A percentile compares a stretch with the other conserved stretches of the same genome.
phyloP scores from a whole-genome alignment of 257 asterid species.

The Solanum appendiculatum region DNA sequence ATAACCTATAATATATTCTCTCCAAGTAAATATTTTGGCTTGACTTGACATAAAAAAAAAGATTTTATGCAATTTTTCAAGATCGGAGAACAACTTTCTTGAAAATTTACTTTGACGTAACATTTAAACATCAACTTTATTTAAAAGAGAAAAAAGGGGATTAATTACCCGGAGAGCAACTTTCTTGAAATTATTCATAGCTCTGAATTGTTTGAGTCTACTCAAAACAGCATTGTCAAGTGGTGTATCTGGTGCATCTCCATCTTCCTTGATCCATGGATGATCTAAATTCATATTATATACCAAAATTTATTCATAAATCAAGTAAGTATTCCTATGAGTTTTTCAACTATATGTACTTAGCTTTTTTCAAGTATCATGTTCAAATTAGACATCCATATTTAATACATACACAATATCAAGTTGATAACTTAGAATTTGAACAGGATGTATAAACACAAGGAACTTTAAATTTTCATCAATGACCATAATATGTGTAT shows the following conservation, averaged over 20 bases:
- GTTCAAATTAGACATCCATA: not conserved
- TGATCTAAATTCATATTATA: conserved; percentile 37
- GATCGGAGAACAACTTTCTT: not conserved
- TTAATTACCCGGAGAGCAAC: conserved; percentile 51
- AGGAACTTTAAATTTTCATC: no score
- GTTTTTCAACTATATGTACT: no score
- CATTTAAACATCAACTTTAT: not conserved
- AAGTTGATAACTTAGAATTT: no score
- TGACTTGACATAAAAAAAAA: not conserved
- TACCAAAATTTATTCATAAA: not conserved
- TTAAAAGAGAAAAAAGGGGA: not conserved
- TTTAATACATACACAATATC: no score
- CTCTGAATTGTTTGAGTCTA: conserved; percentile 67
- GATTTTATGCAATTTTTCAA: not conserved
- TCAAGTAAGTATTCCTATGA: not conserved
- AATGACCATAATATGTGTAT: no score
- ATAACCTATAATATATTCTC: conserved; percentile 28
- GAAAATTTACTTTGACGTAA: not conserved
- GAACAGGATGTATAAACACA: no score
- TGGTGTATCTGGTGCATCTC: conserved; percentile 72
- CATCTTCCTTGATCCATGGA: conserved; percentile 78
- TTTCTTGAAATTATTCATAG: conserved; percentile 73
- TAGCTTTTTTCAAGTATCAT: not conserved
- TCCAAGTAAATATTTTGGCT: not conserved
- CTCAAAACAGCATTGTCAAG: conserved; percentile 62